phyloP scores from a whole-genome alignment of 1,139 yeast species.

The Kurtzmaniella natalensis region DNA sequence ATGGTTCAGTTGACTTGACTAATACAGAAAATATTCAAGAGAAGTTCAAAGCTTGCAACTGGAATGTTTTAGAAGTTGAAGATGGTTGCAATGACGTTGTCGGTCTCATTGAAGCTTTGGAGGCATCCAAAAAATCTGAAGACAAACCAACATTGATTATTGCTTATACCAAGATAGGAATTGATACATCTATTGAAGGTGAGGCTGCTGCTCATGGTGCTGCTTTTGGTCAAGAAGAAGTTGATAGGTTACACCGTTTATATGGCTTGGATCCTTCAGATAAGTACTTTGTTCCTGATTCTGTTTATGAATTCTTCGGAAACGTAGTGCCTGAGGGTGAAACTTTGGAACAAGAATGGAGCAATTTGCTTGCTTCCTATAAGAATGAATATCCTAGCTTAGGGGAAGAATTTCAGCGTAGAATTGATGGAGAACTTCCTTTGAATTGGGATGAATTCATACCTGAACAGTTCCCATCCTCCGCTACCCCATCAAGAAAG shows the following conservation, averaged over 20 bases:
- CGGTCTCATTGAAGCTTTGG: constrained; percentile 20
- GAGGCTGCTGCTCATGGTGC: constrained; percentile 25
- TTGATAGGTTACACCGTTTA: constrained; percentile 15
- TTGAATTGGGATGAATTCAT: constrained; percentile 16
- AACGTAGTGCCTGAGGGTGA: constrained; percentile 15
- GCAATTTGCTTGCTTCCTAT: constrained; percentile 13
- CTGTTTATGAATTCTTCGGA: constrained; percentile 18
- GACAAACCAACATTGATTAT: constrained; percentile 29
- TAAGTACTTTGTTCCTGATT: constrained; percentile 15
- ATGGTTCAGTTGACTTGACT: constrained; percentile 28
- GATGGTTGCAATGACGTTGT: constrained; percentile 21
- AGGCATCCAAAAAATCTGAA: constrained; percentile 14
- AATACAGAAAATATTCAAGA: constrained; percentile 24
- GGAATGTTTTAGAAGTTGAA: constrained; percentile 22
- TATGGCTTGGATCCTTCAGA: constrained; percentile 16
- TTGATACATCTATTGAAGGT: constrained; percentile 21
- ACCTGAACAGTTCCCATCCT: constrained; percentile 14
- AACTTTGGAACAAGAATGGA: constrained; percentile 13
- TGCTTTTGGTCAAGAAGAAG: constrained; percentile 20
- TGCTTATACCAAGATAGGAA: constrained; percentile 26
- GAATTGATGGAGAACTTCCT: constrained; percentile 20
- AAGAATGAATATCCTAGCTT: constrained; percentile 15
- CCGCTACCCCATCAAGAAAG: constrained; percentile 20
- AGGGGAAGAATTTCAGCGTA: constrained; percentile 16
- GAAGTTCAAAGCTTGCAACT: constrained; percentile 26